Evolutionary conservation across 2,329 filamentous ascomycete genomes (phyloP), one percentile per base, ranked within the genome.

Genomic region (Penicillium sp.): DNA sequence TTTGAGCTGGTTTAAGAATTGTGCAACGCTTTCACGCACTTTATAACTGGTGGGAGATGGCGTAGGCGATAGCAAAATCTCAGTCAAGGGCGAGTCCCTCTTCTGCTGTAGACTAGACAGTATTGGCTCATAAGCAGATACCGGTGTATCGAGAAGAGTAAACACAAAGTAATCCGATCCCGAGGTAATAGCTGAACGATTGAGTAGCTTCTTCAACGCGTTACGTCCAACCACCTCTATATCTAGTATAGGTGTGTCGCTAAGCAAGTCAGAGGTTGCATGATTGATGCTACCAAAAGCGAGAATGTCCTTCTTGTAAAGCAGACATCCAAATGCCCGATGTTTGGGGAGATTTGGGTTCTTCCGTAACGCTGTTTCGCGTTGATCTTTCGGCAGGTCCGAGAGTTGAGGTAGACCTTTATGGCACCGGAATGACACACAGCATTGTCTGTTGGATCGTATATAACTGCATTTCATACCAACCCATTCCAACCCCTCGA

Each of bases 61-160:
- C 8, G 21, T 30, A 8, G 45, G 18, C 5, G 20, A 47, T 3
- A 47, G 9, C 7, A 53, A 20, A 23, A n/a, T 26, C 9, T 80
- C 67, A 4, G 80, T 72, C 0, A 90, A 70, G 0, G 85, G 81
- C 0, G 88, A 55, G 3, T 83, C 76, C 0, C 64, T 74, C 24
- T 84, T 81, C 0, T 73, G 68, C 64, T 87, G 78, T 1, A 90
- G 70, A 1, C 81, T 77, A 35, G 79, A 68, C 1, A 90, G 65
- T 1, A 90, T 77, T 0, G 87, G 86, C 52, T 88, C 82, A 56
- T 84, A 88, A 0, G 86, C 82, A 64, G 89, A 90, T 0, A 86
- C 77, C 0, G 86, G 78, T 0, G 86, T 87, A 46, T 87, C 80
- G 0, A 89, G 79, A 3, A 83, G 70, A 0, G 84, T 67, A 0